Conservation (phyloP, 1,284 basidiomycete species). For the Sporisorium iseilematis-ciliati region DNA sequence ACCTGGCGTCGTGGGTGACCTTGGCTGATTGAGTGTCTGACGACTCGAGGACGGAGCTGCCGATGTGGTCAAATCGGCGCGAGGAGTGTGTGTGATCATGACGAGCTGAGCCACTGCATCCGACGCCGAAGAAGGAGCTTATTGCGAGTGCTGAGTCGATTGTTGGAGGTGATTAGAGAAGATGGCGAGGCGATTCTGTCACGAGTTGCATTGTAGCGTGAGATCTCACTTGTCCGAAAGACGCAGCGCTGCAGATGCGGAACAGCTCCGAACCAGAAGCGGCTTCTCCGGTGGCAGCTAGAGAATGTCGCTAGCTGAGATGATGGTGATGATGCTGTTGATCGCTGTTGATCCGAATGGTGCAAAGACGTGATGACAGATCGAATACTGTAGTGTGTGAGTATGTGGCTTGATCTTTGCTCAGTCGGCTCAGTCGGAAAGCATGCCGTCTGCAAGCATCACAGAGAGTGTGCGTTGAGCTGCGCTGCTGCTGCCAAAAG, state of each 20-base stretch:
- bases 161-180: neutral
- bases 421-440: constrained; percentile 2
- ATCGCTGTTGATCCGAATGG: constrained; percentile 1
- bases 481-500: too few species aligned
- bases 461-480: too few species aligned
- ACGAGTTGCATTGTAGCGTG: neutral
- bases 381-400: too few species aligned
- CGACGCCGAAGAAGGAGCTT: neutral
- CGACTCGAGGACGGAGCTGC: constrained; percentile 20
- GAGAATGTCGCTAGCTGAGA: too few species aligned
- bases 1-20: constrained; percentile 26
- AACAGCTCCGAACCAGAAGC: too few species aligned
- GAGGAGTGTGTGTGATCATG: constrained; percentile 39
- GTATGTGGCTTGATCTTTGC: neutral
- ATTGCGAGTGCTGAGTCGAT: neutral
- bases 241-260: too few species aligned
- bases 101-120: neutral
- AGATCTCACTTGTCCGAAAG: neutral
- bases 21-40: constrained; percentile 11
- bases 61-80: constrained; percentile 10
- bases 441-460: neutral
- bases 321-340: neutral
- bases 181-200: neutral
- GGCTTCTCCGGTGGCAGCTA: too few species aligned
- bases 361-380: neutral